A percentile compares a stretch with the other conserved stretches of the same genome.
These are phyloP conservation scores for Pseudohyphozyma bogoriensis DNA, from an alignment of 768 basidiomycete genomes.

Conservation along the genomic window DNA sequence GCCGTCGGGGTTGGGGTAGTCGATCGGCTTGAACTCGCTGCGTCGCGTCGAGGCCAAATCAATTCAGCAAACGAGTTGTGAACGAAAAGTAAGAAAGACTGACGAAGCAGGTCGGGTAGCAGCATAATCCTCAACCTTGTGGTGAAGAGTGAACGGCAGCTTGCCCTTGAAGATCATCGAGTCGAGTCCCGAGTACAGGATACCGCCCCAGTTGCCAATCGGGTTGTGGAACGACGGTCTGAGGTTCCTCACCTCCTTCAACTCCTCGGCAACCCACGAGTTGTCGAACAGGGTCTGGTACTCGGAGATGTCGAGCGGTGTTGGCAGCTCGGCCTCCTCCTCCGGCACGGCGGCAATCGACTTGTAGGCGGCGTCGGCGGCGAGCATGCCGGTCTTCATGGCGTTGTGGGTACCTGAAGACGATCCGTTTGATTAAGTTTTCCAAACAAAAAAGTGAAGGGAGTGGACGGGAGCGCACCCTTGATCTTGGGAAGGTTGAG, in stretches of 20 bases:
- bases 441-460: background rate
- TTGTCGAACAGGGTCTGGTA: conserved; percentile 61
- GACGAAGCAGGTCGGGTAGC: conserved; percentile 56
- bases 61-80: background rate
- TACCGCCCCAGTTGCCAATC: conserved; percentile 75
- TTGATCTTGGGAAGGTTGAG: conserved; percentile 97
- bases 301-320: conserved; percentile 52
- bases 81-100: conserved; percentile 9
- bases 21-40: conserved; percentile 26
- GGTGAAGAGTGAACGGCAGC: conserved; percentile 85
- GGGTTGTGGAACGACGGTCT: conserved; percentile 72
- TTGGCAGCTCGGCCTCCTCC: conserved; percentile 32
- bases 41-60: background rate
- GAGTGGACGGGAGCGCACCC: conserved; percentile 44
- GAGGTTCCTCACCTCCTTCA: conserved; percentile 82
- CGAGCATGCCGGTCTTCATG: conserved; percentile 98
- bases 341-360: conserved; percentile 42
- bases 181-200: conserved; percentile 81
- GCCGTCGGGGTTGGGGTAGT: conserved; percentile 53
- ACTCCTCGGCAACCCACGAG: conserved; percentile 77
- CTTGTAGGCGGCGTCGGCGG: conserved; percentile 74
- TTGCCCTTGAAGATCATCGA: conserved; percentile 71
- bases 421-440: background rate
- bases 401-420: conserved; percentile 67
- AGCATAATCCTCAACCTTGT: conserved; percentile 50